Evolutionary conservation across 106 monocot species (phyloP), one percentile per base, ranked within the genome.

Genomic region (Dioscorea zingiberensis): DNA sequence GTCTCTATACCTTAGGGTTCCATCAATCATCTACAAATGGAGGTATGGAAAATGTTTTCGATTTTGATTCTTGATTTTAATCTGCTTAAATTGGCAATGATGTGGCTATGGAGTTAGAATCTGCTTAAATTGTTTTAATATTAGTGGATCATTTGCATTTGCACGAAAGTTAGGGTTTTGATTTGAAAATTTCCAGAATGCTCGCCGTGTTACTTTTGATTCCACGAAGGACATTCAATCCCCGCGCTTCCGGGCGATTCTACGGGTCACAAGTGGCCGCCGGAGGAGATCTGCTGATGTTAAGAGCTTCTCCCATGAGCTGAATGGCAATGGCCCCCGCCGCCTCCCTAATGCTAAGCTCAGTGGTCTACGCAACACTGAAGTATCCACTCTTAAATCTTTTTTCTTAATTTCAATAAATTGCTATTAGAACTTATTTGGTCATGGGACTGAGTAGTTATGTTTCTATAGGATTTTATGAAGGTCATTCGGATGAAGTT

Each of bases 241-340:
- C n/a, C 97, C 97, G 13, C 80, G 97, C 3, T 98, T 98, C 80
- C 78, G 92, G 4, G 98, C 98, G 19, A 84, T 98, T 58, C 71
- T 98, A 10, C 76, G 93, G 11, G 98, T 84, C 22, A 98, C 98
- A 15, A 98, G 98, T 51, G 89, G 93, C 67, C 82, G 85, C 13
- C 78, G 75, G 54, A 81, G 75, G 78, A 60, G 82, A 21, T 54
- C 44, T 8, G 10, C 77, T 1, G 86, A 89, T 27, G 71, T 98
- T 63, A 98, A 98, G 84, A 93, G 98, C 76, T 93, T 84, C 82
- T 98, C 98, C 15, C 98, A 93, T 54, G 98, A 98, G 60, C 53
- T 98, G 62, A 84, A 80, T 25, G 57, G 72, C 30, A 81, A 74
- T 47, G 75, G 75, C 9, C 27, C 69, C 44, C 79, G 60, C 27